These are phyloP conservation scores for Xylaria sp. DNA, from an alignment of 2,329 filamentous ascomycete genomes.

Conservation along the genomic window DNA sequence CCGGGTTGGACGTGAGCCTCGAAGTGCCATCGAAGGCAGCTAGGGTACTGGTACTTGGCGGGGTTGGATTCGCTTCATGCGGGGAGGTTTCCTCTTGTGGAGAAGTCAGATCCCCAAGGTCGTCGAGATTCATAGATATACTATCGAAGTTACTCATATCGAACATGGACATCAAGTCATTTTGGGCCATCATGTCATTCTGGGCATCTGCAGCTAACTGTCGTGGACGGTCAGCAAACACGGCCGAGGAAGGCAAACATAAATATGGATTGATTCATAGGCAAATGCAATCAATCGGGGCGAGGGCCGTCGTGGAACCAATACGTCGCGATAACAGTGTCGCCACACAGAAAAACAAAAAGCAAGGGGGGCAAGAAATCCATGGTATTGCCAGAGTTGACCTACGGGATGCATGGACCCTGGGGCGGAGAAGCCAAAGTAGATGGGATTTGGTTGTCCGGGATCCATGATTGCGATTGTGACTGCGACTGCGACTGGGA, in stretches of 20 bases:
- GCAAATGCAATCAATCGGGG: background rate
- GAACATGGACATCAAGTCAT: slow-evolving; percentile 41
- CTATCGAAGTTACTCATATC: slow-evolving; percentile 38
- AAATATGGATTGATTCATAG: background rate
- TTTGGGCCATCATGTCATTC: slow-evolving; percentile 36
- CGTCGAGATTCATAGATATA: slow-evolving; percentile 39
- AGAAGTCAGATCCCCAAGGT: slow-evolving; percentile 35
- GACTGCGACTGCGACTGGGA: slow-evolving; percentile 12
- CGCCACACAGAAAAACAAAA: background rate
- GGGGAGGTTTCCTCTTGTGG: slow-evolving; percentile 32
- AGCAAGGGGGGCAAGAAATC: background rate
- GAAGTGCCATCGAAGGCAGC: slow-evolving; percentile 30
- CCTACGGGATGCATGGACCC: slow-evolving; percentile 39
- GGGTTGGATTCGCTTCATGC: slow-evolving; percentile 28
- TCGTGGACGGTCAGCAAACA: slow-evolving; percentile 13
- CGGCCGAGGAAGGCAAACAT: background rate
- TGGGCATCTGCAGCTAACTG: slow-evolving; percentile 38
- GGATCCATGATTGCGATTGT: slow-evolving; percentile 37
- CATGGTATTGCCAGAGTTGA: slow-evolving; percentile 10
- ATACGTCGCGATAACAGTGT: background rate
- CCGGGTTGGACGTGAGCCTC: slow-evolving; percentile 31
- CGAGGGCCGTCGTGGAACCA: background rate
- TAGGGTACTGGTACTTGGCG: slow-evolving; percentile 30
- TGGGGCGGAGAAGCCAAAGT: slow-evolving; percentile 45
- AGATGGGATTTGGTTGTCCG: slow-evolving; percentile 43